phyloP scores from a whole-genome alignment of 1,284 basidiomycete genomes.

The Hypsizygus ulmarius region DNA sequence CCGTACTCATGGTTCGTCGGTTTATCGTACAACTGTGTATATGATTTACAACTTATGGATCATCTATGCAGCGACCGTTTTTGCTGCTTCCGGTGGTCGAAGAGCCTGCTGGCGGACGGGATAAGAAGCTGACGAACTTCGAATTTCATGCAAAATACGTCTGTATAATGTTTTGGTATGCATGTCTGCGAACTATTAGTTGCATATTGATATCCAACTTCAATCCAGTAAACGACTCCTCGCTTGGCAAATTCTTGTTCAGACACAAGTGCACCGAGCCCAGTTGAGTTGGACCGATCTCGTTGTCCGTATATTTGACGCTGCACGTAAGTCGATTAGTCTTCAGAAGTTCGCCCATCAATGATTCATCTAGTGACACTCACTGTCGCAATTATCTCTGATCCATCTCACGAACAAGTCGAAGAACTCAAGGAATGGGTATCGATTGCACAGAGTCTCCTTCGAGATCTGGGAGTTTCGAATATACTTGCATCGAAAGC shows the following conservation, averaged over 20 bases:
- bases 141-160: slow-evolving; percentile 11
- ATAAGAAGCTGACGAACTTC: slow-evolving; percentile 3
- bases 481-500: slow-evolving; percentile 6
- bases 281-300: slow-evolving; percentile 12
- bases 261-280: slow-evolving; percentile 9
- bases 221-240: slow-evolving; percentile 11
- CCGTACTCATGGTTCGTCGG: slow-evolving; percentile 7
- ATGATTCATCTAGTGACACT: slow-evolving; percentile 4
- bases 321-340: slow-evolving; percentile 7
- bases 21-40: background rate
- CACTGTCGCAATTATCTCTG: slow-evolving; percentile 9
- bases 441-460: slow-evolving; percentile 7
- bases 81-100: background rate
- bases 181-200: background rate
- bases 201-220: background rate
- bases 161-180: slow-evolving; percentile 10
- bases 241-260: slow-evolving; percentile 11
- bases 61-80: slow-evolving; percentile 2
- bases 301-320: slow-evolving; percentile 11
- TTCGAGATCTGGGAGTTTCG: slow-evolving; percentile 4
- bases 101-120: background rate
- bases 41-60: too few relatives aligned
- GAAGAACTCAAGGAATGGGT: slow-evolving; percentile 13
- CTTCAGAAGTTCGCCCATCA: background rate
- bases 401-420: slow-evolving; percentile 7